Conservation (phyloP, 1,139 yeast species). For the Saccharomyces uvarum region DNA sequence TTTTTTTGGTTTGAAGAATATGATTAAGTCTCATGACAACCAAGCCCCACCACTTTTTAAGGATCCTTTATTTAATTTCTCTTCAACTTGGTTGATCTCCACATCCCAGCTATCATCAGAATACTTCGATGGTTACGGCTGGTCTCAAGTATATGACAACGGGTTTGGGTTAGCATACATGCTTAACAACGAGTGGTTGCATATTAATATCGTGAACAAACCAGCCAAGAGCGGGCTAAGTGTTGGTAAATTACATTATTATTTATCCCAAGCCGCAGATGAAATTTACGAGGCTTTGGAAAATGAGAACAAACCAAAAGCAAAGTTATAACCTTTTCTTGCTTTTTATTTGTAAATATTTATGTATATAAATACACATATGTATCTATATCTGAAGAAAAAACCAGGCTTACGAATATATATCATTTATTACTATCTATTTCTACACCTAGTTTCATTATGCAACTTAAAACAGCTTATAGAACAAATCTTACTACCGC, state of each 20-base stretch:
- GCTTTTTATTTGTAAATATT: background rate
- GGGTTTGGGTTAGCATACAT: constrained; percentile 94
- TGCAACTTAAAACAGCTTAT: constrained; percentile 28
- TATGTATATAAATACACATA: background rate
- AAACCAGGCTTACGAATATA: background rate
- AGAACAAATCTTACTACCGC: constrained; percentile 30
- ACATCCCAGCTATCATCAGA: constrained; percentile 88
- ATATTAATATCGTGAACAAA: constrained; percentile 77
- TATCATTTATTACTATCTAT: constrained; percentile 1
- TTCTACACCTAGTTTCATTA: constrained; percentile 30
- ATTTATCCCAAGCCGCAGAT: constrained; percentile 70
- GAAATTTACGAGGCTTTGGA: constrained; percentile 64
- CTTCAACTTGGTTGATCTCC: constrained; percentile 78
- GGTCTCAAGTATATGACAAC: constrained; percentile 90
- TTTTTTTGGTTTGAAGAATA: constrained; percentile 77
- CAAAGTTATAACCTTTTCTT: constrained; percentile 15
- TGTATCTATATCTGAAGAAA: background rate
- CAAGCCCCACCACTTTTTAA: constrained; percentile 59
- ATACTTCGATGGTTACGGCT: constrained; percentile 88
- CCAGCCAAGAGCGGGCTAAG: constrained; percentile 57
- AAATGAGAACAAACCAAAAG: constrained; percentile 14
- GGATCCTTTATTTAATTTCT: constrained; percentile 70
- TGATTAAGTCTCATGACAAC: constrained; percentile 46
- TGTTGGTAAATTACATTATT: constrained; percentile 59
- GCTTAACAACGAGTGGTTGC: constrained; percentile 79